Percentiles rank a stretch among this genome's conserved stretches.
phyloP scores from a whole-genome alignment of 1,284 basidiomycete species.

The Apiotrichum brassicae region DNA sequence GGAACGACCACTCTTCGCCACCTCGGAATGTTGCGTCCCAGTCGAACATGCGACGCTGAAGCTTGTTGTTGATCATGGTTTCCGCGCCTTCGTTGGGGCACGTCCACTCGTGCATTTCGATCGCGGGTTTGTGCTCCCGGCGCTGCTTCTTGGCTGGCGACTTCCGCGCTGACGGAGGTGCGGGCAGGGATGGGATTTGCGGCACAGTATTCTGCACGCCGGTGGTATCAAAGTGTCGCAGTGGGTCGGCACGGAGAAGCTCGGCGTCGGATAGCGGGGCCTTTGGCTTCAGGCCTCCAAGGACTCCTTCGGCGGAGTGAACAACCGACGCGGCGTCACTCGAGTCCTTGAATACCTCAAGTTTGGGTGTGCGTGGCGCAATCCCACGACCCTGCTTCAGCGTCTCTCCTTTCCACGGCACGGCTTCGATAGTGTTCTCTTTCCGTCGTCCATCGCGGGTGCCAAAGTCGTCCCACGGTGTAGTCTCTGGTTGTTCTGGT shows the following conservation, averaged over 20 bases:
- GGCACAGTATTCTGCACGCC: conserved; percentile 24
- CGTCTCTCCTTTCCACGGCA: conserved; percentile 50
- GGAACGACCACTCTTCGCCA: conserved; percentile 47
- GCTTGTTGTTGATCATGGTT: conserved; percentile 36
- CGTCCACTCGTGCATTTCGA: conserved; percentile 27
- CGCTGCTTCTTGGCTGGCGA: conserved; percentile 6
- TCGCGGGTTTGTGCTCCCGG: conserved; percentile 14
- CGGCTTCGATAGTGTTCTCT: conserved; percentile 50
- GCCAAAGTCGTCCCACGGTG: conserved; percentile 50
- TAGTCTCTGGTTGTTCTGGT: conserved; percentile 17
- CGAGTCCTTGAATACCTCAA: conserved; percentile 51
- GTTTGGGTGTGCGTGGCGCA: conserved; percentile 47
- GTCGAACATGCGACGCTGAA: conserved; percentile 44
- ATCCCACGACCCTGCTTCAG: conserved; percentile 41
- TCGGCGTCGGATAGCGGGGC: conserved; percentile 47
- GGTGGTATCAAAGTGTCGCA: conserved; percentile 50
- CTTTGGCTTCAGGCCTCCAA: conserved; percentile 30
- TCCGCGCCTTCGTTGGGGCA: conserved; percentile 42
- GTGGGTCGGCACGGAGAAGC: conserved; percentile 54
- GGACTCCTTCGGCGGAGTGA: conserved; percentile 40
- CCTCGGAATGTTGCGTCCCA: conserved; percentile 45
- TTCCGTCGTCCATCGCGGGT: conserved; percentile 49
- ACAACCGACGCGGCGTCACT: conserved; percentile 8
- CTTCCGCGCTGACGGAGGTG: conserved; percentile 31
- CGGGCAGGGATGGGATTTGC: conserved; percentile 23